A percentile compares a stretch with the other conserved stretches of the same genome.
Evolutionary conservation across 108 stramenopile genomes (phyloP).

Genomic region (Licmophora abbreviata): DNA sequence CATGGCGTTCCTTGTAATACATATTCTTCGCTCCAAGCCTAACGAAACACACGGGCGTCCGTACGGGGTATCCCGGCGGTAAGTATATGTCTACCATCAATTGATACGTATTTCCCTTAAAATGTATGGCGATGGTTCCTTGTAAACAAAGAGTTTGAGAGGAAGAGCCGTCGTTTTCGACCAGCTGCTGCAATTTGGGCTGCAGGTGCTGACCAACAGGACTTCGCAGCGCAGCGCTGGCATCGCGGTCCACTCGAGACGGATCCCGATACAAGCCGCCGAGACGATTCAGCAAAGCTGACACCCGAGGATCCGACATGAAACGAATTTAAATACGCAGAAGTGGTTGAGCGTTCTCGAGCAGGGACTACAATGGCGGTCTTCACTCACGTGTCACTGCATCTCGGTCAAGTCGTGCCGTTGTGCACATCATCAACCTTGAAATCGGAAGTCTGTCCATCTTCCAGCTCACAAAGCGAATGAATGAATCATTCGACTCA

Average conservation of each 20-base stretch:
- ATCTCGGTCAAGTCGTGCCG: no score
- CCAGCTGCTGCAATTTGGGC: slow-evolving; percentile 52
- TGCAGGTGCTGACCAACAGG: slow-evolving; percentile 46
- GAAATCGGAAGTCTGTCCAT: no score
- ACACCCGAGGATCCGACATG: slow-evolving; percentile 32
- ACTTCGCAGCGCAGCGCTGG: slow-evolving; percentile 41
- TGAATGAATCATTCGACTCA: no score
- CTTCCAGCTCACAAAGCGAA: no score
- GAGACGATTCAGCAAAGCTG: slow-evolving; percentile 41
- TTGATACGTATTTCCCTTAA: slow-evolving; percentile 80
- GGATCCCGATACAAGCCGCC: slow-evolving; percentile 78
- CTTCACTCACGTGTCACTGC: no score
- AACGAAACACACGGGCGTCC: slow-evolving; percentile 81
- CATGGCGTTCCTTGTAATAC: slow-evolving; percentile 81
- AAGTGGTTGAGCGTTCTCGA: no score
- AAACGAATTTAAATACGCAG: no score
- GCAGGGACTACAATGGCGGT: no score
- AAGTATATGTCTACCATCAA: slow-evolving; percentile 90
- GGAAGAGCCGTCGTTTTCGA: slow-evolving; percentile 53
- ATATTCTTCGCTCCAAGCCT: slow-evolving; percentile 73
- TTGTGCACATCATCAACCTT: no score
- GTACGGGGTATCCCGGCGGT: slow-evolving; percentile 73
- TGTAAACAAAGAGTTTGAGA: slow-evolving; percentile 42
- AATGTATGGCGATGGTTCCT: slow-evolving; percentile 90
- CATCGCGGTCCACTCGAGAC: slow-evolving; percentile 62